Percentiles rank a stretch among this genome's conserved stretches.
These are phyloP conservation scores for Jackrogersella minutella DNA, from an alignment of 495 filamentous ascomycete genomes.

Conservation along the genomic window DNA sequence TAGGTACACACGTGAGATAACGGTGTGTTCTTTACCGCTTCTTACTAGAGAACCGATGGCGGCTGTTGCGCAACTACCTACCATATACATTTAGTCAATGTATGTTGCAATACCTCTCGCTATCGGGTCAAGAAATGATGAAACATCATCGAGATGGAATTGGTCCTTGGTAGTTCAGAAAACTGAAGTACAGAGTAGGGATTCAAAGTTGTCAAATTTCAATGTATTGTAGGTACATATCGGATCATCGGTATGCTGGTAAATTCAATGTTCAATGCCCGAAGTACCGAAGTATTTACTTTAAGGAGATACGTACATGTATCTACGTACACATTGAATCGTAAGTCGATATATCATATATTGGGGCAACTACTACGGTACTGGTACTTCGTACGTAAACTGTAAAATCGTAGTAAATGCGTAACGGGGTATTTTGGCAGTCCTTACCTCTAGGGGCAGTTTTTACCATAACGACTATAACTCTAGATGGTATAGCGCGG, in stretches of 20 bases:
- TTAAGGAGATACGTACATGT: neutral
- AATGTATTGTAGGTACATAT: neutral
- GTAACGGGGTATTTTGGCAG: too few relatives aligned
- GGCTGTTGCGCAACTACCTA: constrained; percentile 26
- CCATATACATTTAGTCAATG: constrained; percentile 25
- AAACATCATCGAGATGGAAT: constrained; percentile 27
- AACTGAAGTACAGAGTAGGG: too few relatives aligned
- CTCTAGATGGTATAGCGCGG: constrained; percentile 27
- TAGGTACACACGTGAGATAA: neutral
- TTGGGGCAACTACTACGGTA: constrained; percentile 5
- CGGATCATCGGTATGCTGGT: neutral
- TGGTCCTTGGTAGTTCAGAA: constrained; percentile 24
- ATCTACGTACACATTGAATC: neutral
- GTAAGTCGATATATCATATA: constrained; percentile 8
- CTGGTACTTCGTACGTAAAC: constrained; percentile 31
- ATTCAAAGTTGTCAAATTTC: neutral
- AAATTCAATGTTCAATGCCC: neutral
- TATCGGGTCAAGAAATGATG: constrained; percentile 32
- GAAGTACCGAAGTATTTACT: neutral
- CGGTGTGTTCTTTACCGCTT: constrained; percentile 27
- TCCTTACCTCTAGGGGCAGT: too few relatives aligned
- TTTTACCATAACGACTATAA: constrained; percentile 11
- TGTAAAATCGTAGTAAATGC: constrained; percentile 17
- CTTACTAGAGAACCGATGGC: constrained; percentile 21
- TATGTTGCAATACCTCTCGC: constrained; percentile 36